Base-by-base conservation (phyloP, 2,329 filamentous ascomycete species). In the Didymosphaeria variabile region DNA sequence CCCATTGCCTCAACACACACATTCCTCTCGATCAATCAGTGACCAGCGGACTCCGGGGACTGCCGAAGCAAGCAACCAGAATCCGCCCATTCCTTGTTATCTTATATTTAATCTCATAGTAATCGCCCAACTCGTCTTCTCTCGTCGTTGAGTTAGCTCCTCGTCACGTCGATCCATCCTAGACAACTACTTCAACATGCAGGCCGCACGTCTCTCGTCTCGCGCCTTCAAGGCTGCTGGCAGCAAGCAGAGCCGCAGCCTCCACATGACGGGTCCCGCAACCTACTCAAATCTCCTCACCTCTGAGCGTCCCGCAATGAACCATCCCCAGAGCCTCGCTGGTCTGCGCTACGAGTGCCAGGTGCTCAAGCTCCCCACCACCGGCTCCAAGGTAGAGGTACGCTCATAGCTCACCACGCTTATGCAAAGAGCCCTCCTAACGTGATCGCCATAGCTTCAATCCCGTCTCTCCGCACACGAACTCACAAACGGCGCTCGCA, bases 231-330 rank as follows among this genome's bases (percentile, higher is more conserved):
- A 73, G 64, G 79, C 78, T 68, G 72, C 71, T 51, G 71, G 70
- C 62, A 75, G 71, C 68, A 75, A 69, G 63, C 73, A 79, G 59
- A 70, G 73, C 67, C 86, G 87, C 67, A 75, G 77, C 59, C 82
- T 89, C 53, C 85, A 86, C 78, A 87, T 88, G 79, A 89, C 87
- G 38, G 86, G 86, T 57, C 83, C 84, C 42, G 81, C 86, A 31
- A 86, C 86, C 54, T 87, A 84, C 62, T 80, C 79, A 70, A 86
- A 79, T 66, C 81, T 74, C 70, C 78, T 81, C 77, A 83, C 69
- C 73, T 76, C 81, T 34, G 85, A 87, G 67, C 84, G 83, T 68
- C 79, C 84, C 19, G 80, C 81, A 45, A 72, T 82, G 58, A 85
- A 85, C 60, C 78, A 83, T 36, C 82, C 85, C 59, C 82, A 81